Conservation (phyloP, 2,329 filamentous ascomycete genomes). For the Cadophora luteo-olivacea region DNA sequence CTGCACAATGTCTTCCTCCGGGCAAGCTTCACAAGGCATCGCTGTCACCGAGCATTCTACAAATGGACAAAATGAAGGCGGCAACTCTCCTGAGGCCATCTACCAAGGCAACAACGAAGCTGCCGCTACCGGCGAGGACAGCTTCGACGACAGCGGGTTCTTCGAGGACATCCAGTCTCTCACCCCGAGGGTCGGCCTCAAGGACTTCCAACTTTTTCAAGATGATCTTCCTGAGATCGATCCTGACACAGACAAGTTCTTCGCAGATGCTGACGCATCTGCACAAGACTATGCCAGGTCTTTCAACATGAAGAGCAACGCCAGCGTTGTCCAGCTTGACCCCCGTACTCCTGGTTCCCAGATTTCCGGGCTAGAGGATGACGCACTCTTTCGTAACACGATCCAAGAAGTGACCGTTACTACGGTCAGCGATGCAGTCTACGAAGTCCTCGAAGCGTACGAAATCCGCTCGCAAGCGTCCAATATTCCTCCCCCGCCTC, state of each 20-base stretch:
- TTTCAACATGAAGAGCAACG: conserved; percentile 22
- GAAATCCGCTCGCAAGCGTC: conserved; percentile 10
- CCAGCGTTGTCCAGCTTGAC: neutral
- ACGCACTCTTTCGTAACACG: neutral
- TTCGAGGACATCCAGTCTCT: conserved; percentile 19
- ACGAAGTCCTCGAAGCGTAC: conserved; percentile 17
- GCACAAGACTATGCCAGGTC: conserved; percentile 17
- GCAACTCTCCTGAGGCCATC: conserved; percentile 7
- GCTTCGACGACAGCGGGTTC: conserved; percentile 30
- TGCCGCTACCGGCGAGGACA: conserved; percentile 13
- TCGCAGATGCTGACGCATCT: conserved; percentile 25
- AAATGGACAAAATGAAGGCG: conserved; percentile 6
- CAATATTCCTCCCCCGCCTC: neutral
- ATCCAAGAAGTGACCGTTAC: conserved; percentile 7
- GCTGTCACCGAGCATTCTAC: conserved; percentile 4
- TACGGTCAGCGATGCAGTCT: neutral
- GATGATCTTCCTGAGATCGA: conserved; percentile 13
- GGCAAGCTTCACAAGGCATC: conserved; percentile 19
- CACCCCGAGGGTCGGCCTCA: conserved; percentile 19
- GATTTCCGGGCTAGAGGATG: neutral
- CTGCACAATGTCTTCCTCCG: conserved; percentile 25
- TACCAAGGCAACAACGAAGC: neutral
- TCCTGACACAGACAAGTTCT: conserved; percentile 19
- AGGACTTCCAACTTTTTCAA: conserved; percentile 31
- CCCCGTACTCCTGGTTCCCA: neutral